Conservation (phyloP, 2,329 filamentous ascomycete genomes). For the Hypoxylon sp. region DNA sequence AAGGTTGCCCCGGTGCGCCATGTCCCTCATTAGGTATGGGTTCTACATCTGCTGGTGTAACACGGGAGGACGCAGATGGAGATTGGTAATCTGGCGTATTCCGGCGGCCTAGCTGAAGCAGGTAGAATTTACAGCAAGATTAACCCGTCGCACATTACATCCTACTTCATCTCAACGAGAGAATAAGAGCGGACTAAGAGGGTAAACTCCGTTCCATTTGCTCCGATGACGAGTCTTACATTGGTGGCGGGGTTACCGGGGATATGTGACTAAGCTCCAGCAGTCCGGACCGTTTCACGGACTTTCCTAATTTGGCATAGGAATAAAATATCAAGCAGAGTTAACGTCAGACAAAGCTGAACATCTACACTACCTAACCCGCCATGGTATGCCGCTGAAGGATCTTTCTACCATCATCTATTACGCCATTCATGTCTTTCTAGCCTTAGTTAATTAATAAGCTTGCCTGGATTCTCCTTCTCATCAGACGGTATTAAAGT, state of each 20-base stretch:
- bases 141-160: no score
- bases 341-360: not conserved
- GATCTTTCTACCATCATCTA: not conserved
- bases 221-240: not conserved
- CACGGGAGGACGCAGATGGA: not conserved
- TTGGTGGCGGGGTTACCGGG: conserved; percentile 6
- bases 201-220: not conserved
- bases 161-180: not conserved
- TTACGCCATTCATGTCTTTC: not conserved
- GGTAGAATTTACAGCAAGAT: not conserved
- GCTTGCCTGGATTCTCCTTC: not conserved
- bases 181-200: not conserved
- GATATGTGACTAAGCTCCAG: conserved; percentile 3
- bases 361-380: not conserved
- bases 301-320: conserved; percentile 2
- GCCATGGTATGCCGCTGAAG: not conserved
- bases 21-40: not conserved
- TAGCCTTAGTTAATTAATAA: not conserved
- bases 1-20: not conserved
- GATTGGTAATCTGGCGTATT: not conserved
- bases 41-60: not conserved
- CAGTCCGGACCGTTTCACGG: not conserved
- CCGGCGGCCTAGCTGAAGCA: not conserved
- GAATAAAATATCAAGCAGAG: not conserved
- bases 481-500: not conserved